phyloP scores from a whole-genome alignment of 2,329 filamentous ascomycete species.

The Teratosphaeria viscida region DNA sequence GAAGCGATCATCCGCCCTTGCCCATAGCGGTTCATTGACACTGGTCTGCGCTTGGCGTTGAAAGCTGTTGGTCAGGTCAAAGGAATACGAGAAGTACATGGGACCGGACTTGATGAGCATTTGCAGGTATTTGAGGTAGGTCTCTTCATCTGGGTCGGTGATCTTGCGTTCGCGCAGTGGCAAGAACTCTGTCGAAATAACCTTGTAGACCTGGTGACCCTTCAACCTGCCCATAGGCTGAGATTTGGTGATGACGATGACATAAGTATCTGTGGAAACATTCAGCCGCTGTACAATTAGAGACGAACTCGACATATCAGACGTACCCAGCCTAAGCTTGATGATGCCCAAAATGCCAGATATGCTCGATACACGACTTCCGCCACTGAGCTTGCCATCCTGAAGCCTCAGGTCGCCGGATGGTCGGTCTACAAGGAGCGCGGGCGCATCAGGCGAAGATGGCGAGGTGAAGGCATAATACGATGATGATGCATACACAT shows the following conservation, averaged over 20 bases:
- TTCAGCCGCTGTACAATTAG: not conserved
- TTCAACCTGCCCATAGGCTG: constrained; percentile 82
- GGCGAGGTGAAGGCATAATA: constrained; percentile 96
- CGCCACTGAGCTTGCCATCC: constrained; percentile 64
- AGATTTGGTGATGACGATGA: constrained; percentile 91
- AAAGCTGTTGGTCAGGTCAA: constrained; percentile 94
- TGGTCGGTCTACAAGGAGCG: constrained; percentile 80
- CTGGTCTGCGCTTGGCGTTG: constrained; percentile 80
- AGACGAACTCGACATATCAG: not conserved
- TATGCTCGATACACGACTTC: constrained; percentile 84
- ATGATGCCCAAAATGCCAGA: constrained; percentile 91
- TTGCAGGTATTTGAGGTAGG: constrained; percentile 73
- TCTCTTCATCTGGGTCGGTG: constrained; percentile 88
- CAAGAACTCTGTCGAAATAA: constrained; percentile 82
- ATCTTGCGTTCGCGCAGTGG: constrained; percentile 86
- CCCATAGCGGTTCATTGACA: constrained; percentile 67
- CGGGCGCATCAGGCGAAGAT: constrained; percentile 79
- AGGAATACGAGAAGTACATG: constrained; percentile 97
- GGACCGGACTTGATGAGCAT: constrained; percentile 70
- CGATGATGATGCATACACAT: constrained; percentile 81
- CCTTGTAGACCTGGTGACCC: constrained; percentile 93
- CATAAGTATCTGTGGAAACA: constrained; percentile 72
- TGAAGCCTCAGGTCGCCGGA: constrained; percentile 81
- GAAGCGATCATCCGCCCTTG: constrained; percentile 88
- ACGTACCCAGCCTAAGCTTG: constrained; percentile 76